A percentile compares a stretch with the other conserved stretches of the same genome.
phyloP scores from a whole-genome alignment of 106 monocot species.

The Dendrobium officinale region DNA sequence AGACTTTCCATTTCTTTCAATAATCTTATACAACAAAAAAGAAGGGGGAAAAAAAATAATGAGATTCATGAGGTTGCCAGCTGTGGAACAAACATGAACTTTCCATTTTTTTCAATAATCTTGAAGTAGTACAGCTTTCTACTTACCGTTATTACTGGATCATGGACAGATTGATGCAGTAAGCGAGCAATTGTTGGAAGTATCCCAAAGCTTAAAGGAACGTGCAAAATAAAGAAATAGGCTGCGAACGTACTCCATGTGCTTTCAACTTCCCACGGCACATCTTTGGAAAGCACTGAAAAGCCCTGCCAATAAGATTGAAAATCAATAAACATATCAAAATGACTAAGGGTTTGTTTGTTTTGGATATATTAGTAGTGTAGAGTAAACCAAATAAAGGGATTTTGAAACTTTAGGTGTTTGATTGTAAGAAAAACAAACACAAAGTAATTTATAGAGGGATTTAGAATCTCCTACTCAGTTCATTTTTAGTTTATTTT shows the following conservation, averaged over 20 bases:
- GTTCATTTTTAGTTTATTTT: too few species aligned
- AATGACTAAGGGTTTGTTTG: background rate
- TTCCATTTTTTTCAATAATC: background rate
- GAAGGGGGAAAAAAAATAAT: too few species aligned
- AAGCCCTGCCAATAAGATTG: constrained; percentile 38
- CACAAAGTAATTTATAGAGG: background rate
- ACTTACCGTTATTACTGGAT: constrained; percentile 59
- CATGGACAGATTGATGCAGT: constrained; percentile 43
- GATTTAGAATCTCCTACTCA: too few species aligned
- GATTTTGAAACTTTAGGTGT: background rate
- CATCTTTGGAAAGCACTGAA: constrained; percentile 36
- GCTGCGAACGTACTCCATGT: constrained; percentile 68
- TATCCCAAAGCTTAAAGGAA: constrained; percentile 88
- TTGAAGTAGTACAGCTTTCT: background rate
- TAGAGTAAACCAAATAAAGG: background rate
- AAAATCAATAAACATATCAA: background rate
- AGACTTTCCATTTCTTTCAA: too few species aligned
- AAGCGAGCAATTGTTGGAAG: constrained; percentile 39
- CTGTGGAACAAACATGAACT: background rate
- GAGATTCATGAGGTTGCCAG: background rate
- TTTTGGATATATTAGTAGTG: background rate
- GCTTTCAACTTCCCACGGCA: constrained; percentile 56
- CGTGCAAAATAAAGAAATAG: constrained; percentile 71
- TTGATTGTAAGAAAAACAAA: background rate
- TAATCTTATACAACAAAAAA: too few species aligned